Evolutionary conservation across 2,329 filamentous ascomycete genomes (phyloP).

Genomic region (Madurella mycetomatis): DNA sequence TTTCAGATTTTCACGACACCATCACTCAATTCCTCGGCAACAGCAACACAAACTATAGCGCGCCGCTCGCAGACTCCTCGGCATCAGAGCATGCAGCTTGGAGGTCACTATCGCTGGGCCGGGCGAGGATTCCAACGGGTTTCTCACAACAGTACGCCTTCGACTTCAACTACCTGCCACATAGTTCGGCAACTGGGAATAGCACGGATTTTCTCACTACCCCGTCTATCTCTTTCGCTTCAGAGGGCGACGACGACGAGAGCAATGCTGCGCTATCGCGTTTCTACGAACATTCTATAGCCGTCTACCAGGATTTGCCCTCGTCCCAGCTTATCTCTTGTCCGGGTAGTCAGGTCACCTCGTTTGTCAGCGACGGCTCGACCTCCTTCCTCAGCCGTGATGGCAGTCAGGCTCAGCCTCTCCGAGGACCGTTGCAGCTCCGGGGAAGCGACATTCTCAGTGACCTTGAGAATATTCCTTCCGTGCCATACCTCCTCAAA

Average conservation of each 20-base stretch:
- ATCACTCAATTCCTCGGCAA: slow-evolving; percentile 37
- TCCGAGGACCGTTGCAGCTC: slow-evolving; percentile 23
- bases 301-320: slow-evolving; percentile 60
- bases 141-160: slow-evolving; percentile 48
- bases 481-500: slow-evolving; percentile 57
- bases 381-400: slow-evolving; percentile 29
- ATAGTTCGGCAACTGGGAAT: slow-evolving; percentile 17
- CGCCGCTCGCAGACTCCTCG: slow-evolving; percentile 14
- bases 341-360: slow-evolving; percentile 26
- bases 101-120: slow-evolving; percentile 50
- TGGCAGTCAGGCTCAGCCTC: slow-evolving; percentile 18
- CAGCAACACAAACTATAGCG: slow-evolving; percentile 12
- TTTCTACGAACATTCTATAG: slow-evolving; percentile 76
- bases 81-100: slow-evolving; percentile 39
- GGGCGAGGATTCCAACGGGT: slow-evolving; percentile 45
- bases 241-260: slow-evolving; percentile 29
- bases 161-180: slow-evolving; percentile 7
- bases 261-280: slow-evolving; percentile 46
- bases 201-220: slow-evolving; percentile 47
- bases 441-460: slow-evolving; percentile 42
- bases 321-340: slow-evolving; percentile 53
- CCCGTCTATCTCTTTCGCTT: slow-evolving; percentile 35
- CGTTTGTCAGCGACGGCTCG: slow-evolving; percentile 32
- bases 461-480: slow-evolving; percentile 66
- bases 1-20: slow-evolving; percentile 41